phyloP scores from a whole-genome alignment of 1,139 yeast genomes.

The Yamadazyma trypodendri region DNA sequence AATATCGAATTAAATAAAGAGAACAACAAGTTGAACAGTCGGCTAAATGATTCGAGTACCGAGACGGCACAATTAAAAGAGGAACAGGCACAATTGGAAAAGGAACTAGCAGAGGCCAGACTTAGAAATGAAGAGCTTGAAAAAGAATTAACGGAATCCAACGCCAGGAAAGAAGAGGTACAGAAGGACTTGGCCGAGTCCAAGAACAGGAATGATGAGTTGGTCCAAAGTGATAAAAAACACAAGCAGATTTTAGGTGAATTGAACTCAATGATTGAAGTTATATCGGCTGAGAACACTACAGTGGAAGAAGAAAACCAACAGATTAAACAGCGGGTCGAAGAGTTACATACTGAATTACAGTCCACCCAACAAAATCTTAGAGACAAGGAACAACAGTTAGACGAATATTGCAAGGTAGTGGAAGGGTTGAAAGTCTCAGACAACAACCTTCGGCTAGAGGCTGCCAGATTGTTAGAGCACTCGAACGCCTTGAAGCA shows the following conservation, averaged over 20 bases:
- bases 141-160: neutral
- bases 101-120: neutral
- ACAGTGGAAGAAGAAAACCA: neutral
- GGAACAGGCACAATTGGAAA: neutral
- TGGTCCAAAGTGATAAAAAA: neutral
- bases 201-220: neutral
- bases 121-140: too few relatives aligned
- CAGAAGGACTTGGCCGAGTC: conserved; percentile 1
- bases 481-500: neutral
- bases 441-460: neutral
- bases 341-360: neutral
- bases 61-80: neutral
- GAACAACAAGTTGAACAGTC: conserved; percentile 9
- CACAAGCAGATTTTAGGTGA: neutral
- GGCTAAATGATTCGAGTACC: conserved; percentile 8
- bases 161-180: neutral
- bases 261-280: neutral
- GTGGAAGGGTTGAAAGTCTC: neutral
- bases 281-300: neutral
- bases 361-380: neutral
- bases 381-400: neutral
- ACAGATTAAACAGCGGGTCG: neutral
- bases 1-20: conserved; percentile 8
- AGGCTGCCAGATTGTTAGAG: neutral
- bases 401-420: neutral